These are phyloP conservation scores for Ceriops decandra DNA, from an alignment of 345 rosid species.

Conservation along the genomic window DNA sequence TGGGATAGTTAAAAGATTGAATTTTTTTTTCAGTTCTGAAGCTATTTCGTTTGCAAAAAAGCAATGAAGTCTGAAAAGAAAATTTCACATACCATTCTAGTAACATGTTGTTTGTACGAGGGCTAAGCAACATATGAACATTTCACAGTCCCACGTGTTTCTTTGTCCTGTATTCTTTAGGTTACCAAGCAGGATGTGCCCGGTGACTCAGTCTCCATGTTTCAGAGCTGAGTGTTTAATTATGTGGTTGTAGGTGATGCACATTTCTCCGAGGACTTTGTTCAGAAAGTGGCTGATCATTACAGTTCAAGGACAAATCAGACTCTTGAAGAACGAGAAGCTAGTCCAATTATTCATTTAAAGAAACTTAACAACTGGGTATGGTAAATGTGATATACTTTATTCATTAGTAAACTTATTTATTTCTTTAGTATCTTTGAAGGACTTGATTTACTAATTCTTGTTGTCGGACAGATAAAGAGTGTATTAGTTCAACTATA, in stretches of 20 bases:
- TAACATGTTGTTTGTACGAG: no score
- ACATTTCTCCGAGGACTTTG: constrained; percentile 37
- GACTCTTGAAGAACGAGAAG: constrained; percentile 95
- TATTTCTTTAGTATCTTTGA: background rate
- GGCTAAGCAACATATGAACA: no score
- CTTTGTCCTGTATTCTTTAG: background rate
- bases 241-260: constrained; percentile 48
- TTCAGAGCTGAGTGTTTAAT: background rate
- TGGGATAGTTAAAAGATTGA: no score
- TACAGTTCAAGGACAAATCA: constrained; percentile 96
- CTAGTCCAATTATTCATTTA: constrained; percentile 93
- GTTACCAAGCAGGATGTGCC: background rate
- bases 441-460: background rate
- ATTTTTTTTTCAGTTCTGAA: no score
- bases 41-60: no score
- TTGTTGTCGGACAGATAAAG: constrained; percentile 58
- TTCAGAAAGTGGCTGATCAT: constrained; percentile 84
- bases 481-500: constrained; percentile 95
- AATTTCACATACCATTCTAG: no score
- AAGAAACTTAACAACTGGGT: constrained; percentile 98
- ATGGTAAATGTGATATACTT: constrained; percentile 5
- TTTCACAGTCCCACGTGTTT: background rate
- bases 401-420: background rate
- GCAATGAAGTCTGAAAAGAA: no score
- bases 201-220: background rate